These are phyloP conservation scores for Cubamyces sp. DNA, from an alignment of 768 basidiomycete species.

Conservation along the genomic window DNA sequence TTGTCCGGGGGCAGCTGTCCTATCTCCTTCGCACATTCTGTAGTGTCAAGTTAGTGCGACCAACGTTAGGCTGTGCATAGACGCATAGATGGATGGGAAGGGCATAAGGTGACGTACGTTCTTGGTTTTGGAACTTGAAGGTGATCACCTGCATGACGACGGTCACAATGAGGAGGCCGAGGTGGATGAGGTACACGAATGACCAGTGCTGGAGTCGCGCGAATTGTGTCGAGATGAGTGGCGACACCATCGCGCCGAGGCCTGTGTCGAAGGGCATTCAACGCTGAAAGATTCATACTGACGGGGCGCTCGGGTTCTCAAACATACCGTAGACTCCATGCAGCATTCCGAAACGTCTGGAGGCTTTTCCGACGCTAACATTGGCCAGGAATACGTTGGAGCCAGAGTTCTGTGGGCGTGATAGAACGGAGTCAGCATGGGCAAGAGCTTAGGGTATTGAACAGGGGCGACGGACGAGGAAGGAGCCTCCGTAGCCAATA, in stretches of 20 bases:
- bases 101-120: constrained; percentile 31
- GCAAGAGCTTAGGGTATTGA: background rate
- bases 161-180: constrained; percentile 30
- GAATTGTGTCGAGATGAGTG: constrained; percentile 57
- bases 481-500: constrained; percentile 49
- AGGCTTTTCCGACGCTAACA: constrained; percentile 50
- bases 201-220: constrained; percentile 41
- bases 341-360: constrained; percentile 56
- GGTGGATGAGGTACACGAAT: constrained; percentile 47
- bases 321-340: constrained; percentile 57
- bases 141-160: constrained; percentile 22
- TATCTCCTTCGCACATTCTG: constrained; percentile 57
- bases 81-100: no score
- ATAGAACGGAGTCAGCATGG: background rate
- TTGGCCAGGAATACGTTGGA: constrained; percentile 71
- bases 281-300: no score
- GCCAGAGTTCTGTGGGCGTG: constrained; percentile 60
- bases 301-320: background rate
- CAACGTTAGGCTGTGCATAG: no score
- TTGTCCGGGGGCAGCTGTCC: constrained; percentile 49
- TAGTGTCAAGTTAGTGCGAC: background rate
- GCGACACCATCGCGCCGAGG: constrained; percentile 51
- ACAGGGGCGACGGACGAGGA: constrained; percentile 1
- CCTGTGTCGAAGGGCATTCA: background rate
- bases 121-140: constrained; percentile 34